Evolutionary conservation across 2,329 filamentous ascomycete species (phyloP).

Genomic region (Knufia fluminis): DNA sequence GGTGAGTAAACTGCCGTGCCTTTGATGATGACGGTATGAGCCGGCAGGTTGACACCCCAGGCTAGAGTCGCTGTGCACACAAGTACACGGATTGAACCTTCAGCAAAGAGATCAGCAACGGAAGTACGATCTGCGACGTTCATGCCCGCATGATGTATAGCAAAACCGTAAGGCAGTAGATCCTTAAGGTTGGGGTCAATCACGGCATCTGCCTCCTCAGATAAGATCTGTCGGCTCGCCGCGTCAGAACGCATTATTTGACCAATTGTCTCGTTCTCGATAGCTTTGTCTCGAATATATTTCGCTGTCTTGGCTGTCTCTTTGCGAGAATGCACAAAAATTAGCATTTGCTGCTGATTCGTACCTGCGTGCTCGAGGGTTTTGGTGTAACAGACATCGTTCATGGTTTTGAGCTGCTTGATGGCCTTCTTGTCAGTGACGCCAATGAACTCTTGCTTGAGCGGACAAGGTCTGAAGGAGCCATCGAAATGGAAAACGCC

Average conservation of each 20-base stretch:
- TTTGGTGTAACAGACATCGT: slow-evolving; percentile 96
- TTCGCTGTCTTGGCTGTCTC: slow-evolving; percentile 96
- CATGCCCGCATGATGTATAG: slow-evolving; percentile 98
- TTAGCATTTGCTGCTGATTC: slow-evolving; percentile 93
- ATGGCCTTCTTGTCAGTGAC: slow-evolving; percentile 97
- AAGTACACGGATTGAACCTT: slow-evolving; percentile 85
- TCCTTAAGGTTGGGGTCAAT: slow-evolving; percentile 87
- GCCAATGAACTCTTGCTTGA: slow-evolving; percentile 95
- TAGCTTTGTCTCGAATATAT: slow-evolving; percentile 89
- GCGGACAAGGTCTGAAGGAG: slow-evolving; percentile 82
- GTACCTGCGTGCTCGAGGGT: slow-evolving; percentile 92
- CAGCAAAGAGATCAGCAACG: slow-evolving; percentile 87
- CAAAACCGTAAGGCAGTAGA: slow-evolving; percentile 88
- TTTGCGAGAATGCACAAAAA: slow-evolving; percentile 96
- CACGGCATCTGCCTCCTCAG: slow-evolving; percentile 72
- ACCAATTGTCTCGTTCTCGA: slow-evolving; percentile 95
- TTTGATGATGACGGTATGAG: slow-evolving; percentile 98
- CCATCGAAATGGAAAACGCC: slow-evolving; percentile 95
- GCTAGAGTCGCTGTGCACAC: slow-evolving; percentile 97
- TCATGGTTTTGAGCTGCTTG: slow-evolving; percentile 98
- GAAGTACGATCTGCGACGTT: slow-evolving; percentile 87
- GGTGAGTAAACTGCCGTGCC: slow-evolving; percentile 96
- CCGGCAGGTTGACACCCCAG: slow-evolving; percentile 97
- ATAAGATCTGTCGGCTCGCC: slow-evolving; percentile 77
- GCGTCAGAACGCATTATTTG: slow-evolving; percentile 91